phyloP scores from a whole-genome alignment of 768 basidiomycete species.

The Chiua virens region DNA sequence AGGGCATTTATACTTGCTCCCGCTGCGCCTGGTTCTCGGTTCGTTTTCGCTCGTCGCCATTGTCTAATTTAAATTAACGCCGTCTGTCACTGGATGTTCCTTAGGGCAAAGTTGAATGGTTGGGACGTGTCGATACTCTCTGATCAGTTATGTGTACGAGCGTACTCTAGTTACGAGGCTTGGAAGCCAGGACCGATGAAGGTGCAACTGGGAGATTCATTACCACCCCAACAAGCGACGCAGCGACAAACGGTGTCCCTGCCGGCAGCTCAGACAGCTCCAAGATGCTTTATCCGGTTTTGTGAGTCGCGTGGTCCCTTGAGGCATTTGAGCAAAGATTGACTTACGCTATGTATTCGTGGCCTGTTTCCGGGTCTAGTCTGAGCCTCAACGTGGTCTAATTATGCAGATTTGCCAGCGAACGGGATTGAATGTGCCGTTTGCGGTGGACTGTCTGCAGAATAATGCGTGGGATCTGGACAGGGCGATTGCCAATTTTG shows the following conservation, averaged over 20 bases:
- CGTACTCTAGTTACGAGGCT: slow-evolving; percentile 79
- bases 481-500: slow-evolving; percentile 80
- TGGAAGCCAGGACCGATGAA: slow-evolving; percentile 76
- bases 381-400: slow-evolving; percentile 66
- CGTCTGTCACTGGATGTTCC: slow-evolving; percentile 10
- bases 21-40: slow-evolving; percentile 82
- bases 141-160: slow-evolving; percentile 81
- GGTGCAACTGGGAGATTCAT: slow-evolving; percentile 54
- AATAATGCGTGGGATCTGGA: slow-evolving; percentile 85
- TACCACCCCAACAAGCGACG: slow-evolving; percentile 16
- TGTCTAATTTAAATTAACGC: slow-evolving; percentile 6
- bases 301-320: slow-evolving; percentile 43
- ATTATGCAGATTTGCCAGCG: slow-evolving; percentile 68
- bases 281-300: slow-evolving; percentile 54
- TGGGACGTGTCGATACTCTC: slow-evolving; percentile 93
- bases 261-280: slow-evolving; percentile 38
- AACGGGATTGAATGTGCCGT: slow-evolving; percentile 79
- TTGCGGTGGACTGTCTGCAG: slow-evolving; percentile 80
- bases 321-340: neutral
- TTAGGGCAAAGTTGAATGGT: slow-evolving; percentile 73
- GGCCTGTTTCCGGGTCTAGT: slow-evolving; percentile 39
- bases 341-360: slow-evolving; percentile 10
- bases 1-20: slow-evolving; percentile 86
- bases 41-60: slow-evolving; percentile 33
- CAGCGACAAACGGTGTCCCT: slow-evolving; percentile 29